Percentiles rank a stretch among this genome's conserved stretches.
Evolutionary conservation across 2,329 filamentous ascomycete species (phyloP).

Genomic region (Pyrenophora teres): DNA sequence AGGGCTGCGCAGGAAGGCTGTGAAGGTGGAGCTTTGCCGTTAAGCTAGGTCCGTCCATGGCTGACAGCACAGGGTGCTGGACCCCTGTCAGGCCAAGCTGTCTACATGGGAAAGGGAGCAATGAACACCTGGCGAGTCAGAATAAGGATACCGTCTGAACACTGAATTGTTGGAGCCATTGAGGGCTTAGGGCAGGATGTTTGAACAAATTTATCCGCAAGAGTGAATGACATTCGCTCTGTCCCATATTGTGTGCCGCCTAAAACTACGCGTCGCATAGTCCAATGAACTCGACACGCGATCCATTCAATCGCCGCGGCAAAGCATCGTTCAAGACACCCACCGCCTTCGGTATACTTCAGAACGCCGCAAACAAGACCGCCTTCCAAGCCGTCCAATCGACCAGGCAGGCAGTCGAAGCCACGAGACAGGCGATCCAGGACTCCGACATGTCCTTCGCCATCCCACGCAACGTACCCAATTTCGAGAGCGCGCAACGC

Average conservation of each 20-base stretch:
- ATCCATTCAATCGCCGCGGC: slow-evolving; percentile 53
- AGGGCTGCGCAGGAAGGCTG: slow-evolving; percentile 14
- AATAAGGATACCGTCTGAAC: background rate
- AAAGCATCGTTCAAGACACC: slow-evolving; percentile 34
- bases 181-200: slow-evolving; percentile 7
- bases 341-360: slow-evolving; percentile 38
- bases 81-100: slow-evolving; percentile 25
- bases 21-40: slow-evolving; percentile 16
- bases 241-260: background rate
- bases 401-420: slow-evolving; percentile 41
- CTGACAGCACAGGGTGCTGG: slow-evolving; percentile 1
- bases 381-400: slow-evolving; percentile 30
- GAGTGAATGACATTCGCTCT: slow-evolving; percentile 12
- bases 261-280: slow-evolving; percentile 12
- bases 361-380: slow-evolving; percentile 38
- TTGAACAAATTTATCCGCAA: slow-evolving; percentile 1
- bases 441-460: slow-evolving; percentile 51
- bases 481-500: slow-evolving; percentile 49
- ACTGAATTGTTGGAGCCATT: slow-evolving; percentile 1
- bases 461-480: slow-evolving; percentile 50
- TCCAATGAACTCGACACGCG: slow-evolving; percentile 51
- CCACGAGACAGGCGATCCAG: slow-evolving; percentile 37
- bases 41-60: slow-evolving; percentile 17
- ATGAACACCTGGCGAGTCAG: slow-evolving; percentile 33
- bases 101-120: slow-evolving; percentile 18